Evolutionary conservation across 1,139 yeast genomes (phyloP), one percentile per base, ranked within the genome.

Genomic region (Taiozyma sp.): DNA sequence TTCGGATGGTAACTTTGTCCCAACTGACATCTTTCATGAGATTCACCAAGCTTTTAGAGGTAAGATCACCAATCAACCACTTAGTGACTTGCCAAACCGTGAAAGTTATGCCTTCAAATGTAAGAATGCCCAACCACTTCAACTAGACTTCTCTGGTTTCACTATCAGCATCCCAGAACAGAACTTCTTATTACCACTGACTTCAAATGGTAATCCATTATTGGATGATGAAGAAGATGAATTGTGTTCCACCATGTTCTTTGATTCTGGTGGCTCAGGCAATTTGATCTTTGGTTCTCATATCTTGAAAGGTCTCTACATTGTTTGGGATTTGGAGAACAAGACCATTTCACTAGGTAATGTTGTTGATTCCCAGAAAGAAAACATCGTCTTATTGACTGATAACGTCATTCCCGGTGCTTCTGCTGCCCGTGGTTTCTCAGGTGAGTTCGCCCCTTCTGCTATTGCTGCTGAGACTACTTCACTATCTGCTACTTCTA

Each of bases 261-360:
- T 46, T 14, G 47, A 42, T 23, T 39, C 36, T 1, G 24, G 30
- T n/a, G 30, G 36, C 13, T 22, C 24, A 19, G 44, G 34, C 12
- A 39, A 34, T 8, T 44, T 38, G 44, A 63, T 68, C 43, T 55
- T 80, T 29, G 86, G 86, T 19, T 81, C 78, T 57, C 72, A 74
- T 53, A 67, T 79, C 51, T 68, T 81, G 54, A 70, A 80, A 55
- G 70, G 70, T 52, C 75, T 78, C 22, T 80, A 79, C 60, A 65
- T 74, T 41, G 84, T 80, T 24, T 78, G 73, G 64, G 81, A 81
- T 61, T 64, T 76, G 54, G 84, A 79, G 16, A 76, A 73, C 52
- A 65, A 62, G 41, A 70, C 75, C 58, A 67, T 80, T 29, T 75
- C 81, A 1, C 53, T 81, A 49, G 84, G 83, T 8, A 81, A 75